These are phyloP conservation scores for Talaromyces nanjingensis DNA, from an alignment of 495 filamentous ascomycete genomes.

Conservation along the genomic window DNA sequence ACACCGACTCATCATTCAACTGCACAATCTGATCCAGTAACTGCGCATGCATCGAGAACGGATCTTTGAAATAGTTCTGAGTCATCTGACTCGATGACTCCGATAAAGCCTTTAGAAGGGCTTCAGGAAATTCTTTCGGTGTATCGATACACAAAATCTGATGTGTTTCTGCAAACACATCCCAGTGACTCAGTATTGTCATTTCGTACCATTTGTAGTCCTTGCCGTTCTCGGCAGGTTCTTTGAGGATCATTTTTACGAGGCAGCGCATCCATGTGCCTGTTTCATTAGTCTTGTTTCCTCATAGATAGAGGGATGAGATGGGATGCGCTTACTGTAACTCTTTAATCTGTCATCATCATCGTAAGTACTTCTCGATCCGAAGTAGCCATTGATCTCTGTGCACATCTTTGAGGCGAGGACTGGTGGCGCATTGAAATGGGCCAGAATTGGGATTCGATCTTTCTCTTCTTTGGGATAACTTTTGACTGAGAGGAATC, in stretches of 20 bases:
- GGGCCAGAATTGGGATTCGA: constrained; percentile 16
- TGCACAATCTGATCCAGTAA: constrained; percentile 8
- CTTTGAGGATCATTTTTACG: constrained; percentile 7
- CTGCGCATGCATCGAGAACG: constrained; percentile 5
- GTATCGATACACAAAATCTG: constrained; percentile 6
- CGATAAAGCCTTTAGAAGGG: background rate
- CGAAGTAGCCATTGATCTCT: constrained; percentile 11
- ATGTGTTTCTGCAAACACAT: background rate
- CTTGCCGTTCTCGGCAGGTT: background rate
- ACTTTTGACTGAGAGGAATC: constrained; percentile 9
- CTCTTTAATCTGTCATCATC: constrained; percentile 1
- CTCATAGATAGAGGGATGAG: too few relatives aligned
- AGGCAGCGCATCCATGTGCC: constrained; percentile 8
- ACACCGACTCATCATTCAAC: constrained; percentile 21
- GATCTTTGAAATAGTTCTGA: background rate
- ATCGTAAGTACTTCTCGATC: background rate
- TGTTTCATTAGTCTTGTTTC: background rate
- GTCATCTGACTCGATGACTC: background rate
- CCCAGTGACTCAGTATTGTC: constrained; percentile 5
- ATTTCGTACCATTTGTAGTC: constrained; percentile 9
- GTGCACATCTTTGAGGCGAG: constrained; percentile 13
- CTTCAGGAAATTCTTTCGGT: background rate
- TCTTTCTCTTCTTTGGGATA: constrained; percentile 16
- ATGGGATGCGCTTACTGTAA: background rate
- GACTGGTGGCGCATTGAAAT: constrained; percentile 7